These are phyloP conservation scores for Chalciporus pseudorubinellus DNA, from an alignment of 768 basidiomycete genomes.

Conservation along the genomic window DNA sequence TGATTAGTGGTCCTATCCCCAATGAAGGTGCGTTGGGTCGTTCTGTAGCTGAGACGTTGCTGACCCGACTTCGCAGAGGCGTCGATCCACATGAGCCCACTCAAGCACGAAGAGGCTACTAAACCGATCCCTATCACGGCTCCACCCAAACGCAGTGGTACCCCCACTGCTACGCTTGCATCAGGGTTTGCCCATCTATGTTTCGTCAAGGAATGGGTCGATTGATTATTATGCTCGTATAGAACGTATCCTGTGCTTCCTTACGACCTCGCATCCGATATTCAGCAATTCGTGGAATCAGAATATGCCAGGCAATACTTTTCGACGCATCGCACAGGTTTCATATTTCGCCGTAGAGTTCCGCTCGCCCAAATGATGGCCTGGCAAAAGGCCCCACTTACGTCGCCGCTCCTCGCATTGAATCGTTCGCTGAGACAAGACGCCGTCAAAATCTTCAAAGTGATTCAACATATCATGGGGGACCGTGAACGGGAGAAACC, in stretches of 20 bases:
- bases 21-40: constrained; percentile 54
- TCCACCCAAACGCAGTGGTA: constrained; percentile 12
- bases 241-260: constrained; percentile 80
- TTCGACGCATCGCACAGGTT: constrained; percentile 84
- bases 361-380: constrained; percentile 87
- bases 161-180: constrained; percentile 47
- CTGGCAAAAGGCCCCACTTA: constrained; percentile 82
- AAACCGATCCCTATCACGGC: constrained; percentile 61
- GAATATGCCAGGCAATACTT: constrained; percentile 88
- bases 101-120: constrained; percentile 59
- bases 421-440: constrained; percentile 67
- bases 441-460: constrained; percentile 82
- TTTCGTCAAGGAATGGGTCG: not conserved
- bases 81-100: constrained; percentile 70
- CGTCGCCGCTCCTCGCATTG: constrained; percentile 71
- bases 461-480: constrained; percentile 91
- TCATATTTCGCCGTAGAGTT: constrained; percentile 78
- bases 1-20: constrained; percentile 65
- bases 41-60: not conserved
- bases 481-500: constrained; percentile 76
- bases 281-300: constrained; percentile 82
- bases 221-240: constrained; percentile 12
- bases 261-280: constrained; percentile 76
- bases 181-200: constrained; percentile 54
- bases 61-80: constrained; percentile 43